Evolutionary conservation across 2,329 filamentous ascomycete genomes (phyloP).

Genomic region (Penicillium verrucosum): DNA sequence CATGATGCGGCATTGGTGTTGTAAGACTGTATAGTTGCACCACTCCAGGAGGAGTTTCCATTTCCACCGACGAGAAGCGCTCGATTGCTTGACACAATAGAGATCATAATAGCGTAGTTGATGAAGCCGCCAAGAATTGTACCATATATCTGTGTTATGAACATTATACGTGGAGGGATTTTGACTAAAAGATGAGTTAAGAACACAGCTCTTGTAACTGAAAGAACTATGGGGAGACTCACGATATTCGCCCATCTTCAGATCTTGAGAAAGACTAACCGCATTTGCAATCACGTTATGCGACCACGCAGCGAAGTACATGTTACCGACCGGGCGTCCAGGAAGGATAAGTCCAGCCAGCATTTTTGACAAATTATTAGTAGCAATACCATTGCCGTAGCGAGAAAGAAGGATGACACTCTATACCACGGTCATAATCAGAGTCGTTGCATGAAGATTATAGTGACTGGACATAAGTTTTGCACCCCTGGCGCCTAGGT

Average conservation of each 20-base stretch:
- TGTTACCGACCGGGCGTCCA: slow-evolving; percentile 53
- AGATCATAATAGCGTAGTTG: slow-evolving; percentile 57
- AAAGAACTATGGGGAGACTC: slow-evolving; percentile 25
- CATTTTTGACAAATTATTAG: slow-evolving; percentile 59
- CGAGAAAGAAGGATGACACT: slow-evolving; percentile 53
- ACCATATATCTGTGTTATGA: slow-evolving; percentile 55
- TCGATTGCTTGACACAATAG: slow-evolving; percentile 51
- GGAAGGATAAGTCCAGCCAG: slow-evolving; percentile 53
- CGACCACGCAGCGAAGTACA: slow-evolving; percentile 60
- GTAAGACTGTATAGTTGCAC: slow-evolving; percentile 48
- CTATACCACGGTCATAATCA: slow-evolving; percentile 27
- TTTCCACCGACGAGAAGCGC: slow-evolving; percentile 46
- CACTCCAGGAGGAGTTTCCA: slow-evolving; percentile 54
- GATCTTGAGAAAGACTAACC: slow-evolving; percentile 51
- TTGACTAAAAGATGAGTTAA: slow-evolving; percentile 33
- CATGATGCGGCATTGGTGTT: slow-evolving; percentile 39
- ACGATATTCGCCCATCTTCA: slow-evolving; percentile 61
- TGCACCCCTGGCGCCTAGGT: no score
- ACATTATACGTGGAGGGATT: slow-evolving; percentile 55
- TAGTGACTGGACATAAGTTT: no score
- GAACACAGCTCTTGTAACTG: slow-evolving; percentile 12
- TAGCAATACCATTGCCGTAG: slow-evolving; percentile 57
- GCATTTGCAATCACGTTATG: slow-evolving; percentile 55
- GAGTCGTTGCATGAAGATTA: not conserved
- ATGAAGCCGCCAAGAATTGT: slow-evolving; percentile 54